Conservation (phyloP, 768 basidiomycete species). For the Solioccasus polychromus region DNA sequence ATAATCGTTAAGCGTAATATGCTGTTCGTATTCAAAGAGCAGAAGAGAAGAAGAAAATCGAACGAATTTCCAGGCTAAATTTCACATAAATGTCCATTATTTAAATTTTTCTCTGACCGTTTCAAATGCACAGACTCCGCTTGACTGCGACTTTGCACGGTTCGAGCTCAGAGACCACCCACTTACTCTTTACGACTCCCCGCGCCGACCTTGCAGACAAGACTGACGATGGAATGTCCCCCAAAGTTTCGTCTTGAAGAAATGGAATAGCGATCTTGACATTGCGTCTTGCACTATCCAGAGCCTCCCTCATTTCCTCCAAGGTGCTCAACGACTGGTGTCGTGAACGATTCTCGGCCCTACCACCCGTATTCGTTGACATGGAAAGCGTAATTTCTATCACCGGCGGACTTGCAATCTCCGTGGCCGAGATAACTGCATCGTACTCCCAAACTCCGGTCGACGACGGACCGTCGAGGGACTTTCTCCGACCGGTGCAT, state of each 20-base stretch:
- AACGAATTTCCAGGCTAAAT: too few species aligned
- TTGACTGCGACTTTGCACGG: conserved; percentile 11
- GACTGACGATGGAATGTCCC: neutral
- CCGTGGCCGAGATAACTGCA: conserved; percentile 45
- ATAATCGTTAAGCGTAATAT: too few species aligned
- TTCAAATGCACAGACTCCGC: conserved; percentile 18
- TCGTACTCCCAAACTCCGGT: conserved; percentile 47
- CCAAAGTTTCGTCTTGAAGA: neutral
- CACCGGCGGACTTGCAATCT: conserved; percentile 22
- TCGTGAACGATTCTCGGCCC: conserved; percentile 14
- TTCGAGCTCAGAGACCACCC: too few species aligned
- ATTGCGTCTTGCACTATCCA: conserved; percentile 9
- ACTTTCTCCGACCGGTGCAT: conserved; percentile 51
- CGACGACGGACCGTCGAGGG: conserved; percentile 35
- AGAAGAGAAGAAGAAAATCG: too few species aligned
- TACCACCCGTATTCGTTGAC: neutral
- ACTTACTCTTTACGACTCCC: too few species aligned
- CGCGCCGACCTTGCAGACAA: neutral
- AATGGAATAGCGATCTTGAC: conserved; percentile 21
- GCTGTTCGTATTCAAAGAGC: too few species aligned
- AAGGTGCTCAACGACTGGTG: conserved; percentile 24
- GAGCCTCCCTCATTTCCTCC: conserved; percentile 13
- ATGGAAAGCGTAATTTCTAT: conserved; percentile 22
- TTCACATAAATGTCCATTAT: too few species aligned
- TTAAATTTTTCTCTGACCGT: neutral